Evolutionary conservation across 495 filamentous ascomycete species (phyloP), one percentile per base, ranked within the genome.

Genomic region (Extremus antarcticus): DNA sequence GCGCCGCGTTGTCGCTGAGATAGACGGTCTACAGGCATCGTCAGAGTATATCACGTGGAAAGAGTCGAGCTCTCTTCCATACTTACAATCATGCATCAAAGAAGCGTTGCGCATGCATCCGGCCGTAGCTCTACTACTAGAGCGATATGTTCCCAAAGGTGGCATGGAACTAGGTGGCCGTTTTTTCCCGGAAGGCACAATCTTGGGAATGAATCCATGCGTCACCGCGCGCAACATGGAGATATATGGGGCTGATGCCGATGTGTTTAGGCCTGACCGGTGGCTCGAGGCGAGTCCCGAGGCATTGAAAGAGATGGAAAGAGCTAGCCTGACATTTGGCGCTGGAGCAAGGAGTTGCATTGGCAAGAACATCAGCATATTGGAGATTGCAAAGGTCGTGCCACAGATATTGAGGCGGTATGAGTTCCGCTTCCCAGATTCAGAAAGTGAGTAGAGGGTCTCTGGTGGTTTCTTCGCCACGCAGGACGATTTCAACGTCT

Each of bases 181-280:
- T 8, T 70, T 64, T 52, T 73, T 78, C 43, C 67, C 69, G 0
- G 71, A 48, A 21, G 72, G 72, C 39, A 73, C 71, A 0, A 66
- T 74, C 0, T 75, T 85, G 0, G 81, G 81, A 0, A 71, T 76
- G 17, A 77, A 77, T 54, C 49, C 72, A 0, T 83, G 75, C 75
- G 76, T 79, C 2, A 70, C 67, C 0, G 74, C 80, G 58, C 66
- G 67, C 23, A 72, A 82, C 63, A 58, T 68, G 29, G 40, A 60
- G 0, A 55, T 81, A 0, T 84, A 75, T 48, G 76, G 74, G 0
- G 50, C 60, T 0, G 72, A 78, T 53, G 68, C 70, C 0, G 55
- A 62, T 10, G 22, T 21, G 0, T 80, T 73, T 59, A 50, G 66
- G 1, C 78, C 78, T 0, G 75, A 79, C 46, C 60, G 78, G 8